A percentile compares a stretch with the other conserved stretches of the same genome.
Evolutionary conservation across 495 filamentous ascomycete genomes (phyloP).

Genomic region (Podospora fimiseda): DNA sequence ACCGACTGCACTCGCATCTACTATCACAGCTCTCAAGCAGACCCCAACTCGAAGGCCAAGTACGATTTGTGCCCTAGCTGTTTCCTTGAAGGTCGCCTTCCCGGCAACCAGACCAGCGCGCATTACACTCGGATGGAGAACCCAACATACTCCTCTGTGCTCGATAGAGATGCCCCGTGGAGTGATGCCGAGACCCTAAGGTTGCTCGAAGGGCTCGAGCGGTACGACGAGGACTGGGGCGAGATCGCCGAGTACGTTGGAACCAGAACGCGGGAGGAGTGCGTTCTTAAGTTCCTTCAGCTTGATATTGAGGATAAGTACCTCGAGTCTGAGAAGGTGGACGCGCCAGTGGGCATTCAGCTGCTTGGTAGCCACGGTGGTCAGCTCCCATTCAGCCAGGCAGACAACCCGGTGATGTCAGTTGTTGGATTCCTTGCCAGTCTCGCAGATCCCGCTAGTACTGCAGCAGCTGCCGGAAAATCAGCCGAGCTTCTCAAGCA

Average conservation of each 20-base stretch:
- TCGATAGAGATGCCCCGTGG: constrained; percentile 81
- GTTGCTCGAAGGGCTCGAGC: constrained; percentile 82
- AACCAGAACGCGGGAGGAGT: constrained; percentile 89
- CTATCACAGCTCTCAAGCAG: constrained; percentile 72
- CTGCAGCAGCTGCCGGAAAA: constrained; percentile 79
- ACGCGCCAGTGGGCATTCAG: constrained; percentile 52
- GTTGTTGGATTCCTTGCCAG: constrained; percentile 88
- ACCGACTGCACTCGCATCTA: constrained; percentile 88
- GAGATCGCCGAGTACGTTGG: constrained; percentile 86
- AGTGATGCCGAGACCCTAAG: constrained; percentile 79
- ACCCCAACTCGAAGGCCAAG: constrained; percentile 54
- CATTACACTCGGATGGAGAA: constrained; percentile 88
- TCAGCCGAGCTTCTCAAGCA: constrained; percentile 79
- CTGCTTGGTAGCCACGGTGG: constrained; percentile 59
- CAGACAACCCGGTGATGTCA: constrained; percentile 92
- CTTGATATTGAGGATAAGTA: constrained; percentile 88
- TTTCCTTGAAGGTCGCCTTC: constrained; percentile 73
- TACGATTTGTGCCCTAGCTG: constrained; percentile 87
- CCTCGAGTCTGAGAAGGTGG: constrained; percentile 62
- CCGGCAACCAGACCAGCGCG: constrained; percentile 59
- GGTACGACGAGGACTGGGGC: constrained; percentile 92
- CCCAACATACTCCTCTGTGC: constrained; percentile 61
- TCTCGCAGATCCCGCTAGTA: constrained; percentile 78
- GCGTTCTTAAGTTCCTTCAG: constrained; percentile 90
- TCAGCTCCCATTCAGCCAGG: constrained; percentile 75